Base-by-base conservation (phyloP, 371 early-diverging fungal genomes). In the Actinomortierella ambigua region DNA sequence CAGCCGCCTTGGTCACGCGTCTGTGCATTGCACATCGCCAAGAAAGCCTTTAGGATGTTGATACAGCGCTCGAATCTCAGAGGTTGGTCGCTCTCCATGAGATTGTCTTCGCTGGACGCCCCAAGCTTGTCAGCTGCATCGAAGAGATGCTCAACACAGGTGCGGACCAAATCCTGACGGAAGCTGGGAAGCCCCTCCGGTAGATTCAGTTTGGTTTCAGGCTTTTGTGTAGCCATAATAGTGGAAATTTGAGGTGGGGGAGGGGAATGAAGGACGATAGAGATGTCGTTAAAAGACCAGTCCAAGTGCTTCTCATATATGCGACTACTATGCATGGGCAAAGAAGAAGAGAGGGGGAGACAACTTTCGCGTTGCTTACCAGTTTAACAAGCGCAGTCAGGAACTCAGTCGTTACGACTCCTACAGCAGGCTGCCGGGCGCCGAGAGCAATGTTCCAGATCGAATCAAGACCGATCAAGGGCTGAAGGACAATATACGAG, bases 371-470 rank as follows among this genome's bases (percentile, higher is more conserved):
- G 40, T 26, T 39, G 18, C 23, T 23, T 75, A 75, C 69, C 75
- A 52, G 53, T 59, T 66, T 68, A 49, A 67, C 61, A 50, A 75
- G 18, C 34, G 57, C 27, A n/a, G 70, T 69, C 41, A 79, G 43
- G n/a, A 75, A 59, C 8, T 65, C 68, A 5, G 55, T 75, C 1
- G 79, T 78, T 44, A 67, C 53, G 11, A 56, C 28, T 18, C 79
- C 79, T 9, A 79, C 79, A 15, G 42, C 28, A 26, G 77, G 63
- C 15, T 51, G 51, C 44, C 54, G 59, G 11, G 77, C 70, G 24
- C 64, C 66, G 13, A 79, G 65, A 0, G 79, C 79, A 34, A 79
- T 75, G 14, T 70, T 66, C 79, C 79, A 79, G 43, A 77, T 67
- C 34, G 75, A 52, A 29, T 79, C 76, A 59, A 75, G 69, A 23